phyloP scores from a whole-genome alignment of 768 basidiomycete species.

The Trametes cingulata region DNA sequence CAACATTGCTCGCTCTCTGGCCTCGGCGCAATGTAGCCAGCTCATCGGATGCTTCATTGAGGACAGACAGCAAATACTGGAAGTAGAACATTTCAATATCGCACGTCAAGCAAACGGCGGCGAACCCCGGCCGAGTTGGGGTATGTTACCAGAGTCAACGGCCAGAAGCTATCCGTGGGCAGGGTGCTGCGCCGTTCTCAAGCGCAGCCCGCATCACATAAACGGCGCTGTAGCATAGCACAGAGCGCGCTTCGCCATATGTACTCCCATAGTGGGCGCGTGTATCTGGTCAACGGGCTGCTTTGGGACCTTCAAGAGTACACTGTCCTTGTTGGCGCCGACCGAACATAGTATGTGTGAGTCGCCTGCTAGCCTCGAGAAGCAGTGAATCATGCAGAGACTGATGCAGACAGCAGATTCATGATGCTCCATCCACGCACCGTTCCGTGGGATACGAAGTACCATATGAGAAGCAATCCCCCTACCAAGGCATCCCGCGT shows the following conservation, averaged over 20 bases:
- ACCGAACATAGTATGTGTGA: background rate
- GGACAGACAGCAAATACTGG: too few relatives aligned
- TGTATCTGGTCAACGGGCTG: background rate
- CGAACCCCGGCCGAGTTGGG: background rate
- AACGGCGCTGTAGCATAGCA: background rate
- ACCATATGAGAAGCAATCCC: background rate
- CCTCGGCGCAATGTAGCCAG: too few relatives aligned
- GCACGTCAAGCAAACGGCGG: background rate
- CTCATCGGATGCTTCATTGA: too few relatives aligned
- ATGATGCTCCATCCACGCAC: slow-evolving; percentile 7
- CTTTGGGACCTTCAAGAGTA: slow-evolving; percentile 6
- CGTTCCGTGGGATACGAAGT: slow-evolving; percentile 7
- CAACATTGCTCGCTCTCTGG: too few relatives aligned
- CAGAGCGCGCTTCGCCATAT: background rate
- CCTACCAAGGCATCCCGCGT: background rate
- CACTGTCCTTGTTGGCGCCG: background rate
- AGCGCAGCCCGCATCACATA: background rate
- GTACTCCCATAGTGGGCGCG: background rate
- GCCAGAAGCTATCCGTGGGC: background rate
- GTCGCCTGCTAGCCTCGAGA: background rate
- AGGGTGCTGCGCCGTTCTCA: background rate
- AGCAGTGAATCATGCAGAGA: background rate
- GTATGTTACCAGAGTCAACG: background rate
- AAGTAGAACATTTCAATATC: background rate
- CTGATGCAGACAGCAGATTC: slow-evolving; percentile 4